Conservation (phyloP, 2,329 filamentous ascomycete species). For the Parastagonospora nodorum region DNA sequence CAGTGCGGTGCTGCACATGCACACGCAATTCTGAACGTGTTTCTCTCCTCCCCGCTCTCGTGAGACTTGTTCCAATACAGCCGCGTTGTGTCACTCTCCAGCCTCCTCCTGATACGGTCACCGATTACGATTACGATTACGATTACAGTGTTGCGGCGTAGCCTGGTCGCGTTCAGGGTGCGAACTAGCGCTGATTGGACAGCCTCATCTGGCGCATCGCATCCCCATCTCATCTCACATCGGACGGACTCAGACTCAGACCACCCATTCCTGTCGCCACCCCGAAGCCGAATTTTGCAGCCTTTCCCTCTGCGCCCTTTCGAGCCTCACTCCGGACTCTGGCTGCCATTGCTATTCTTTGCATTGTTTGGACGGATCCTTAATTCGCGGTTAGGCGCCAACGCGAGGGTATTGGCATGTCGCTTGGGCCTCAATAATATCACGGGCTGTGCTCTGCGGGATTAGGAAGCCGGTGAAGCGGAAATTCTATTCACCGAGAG, state of each 20-base stretch:
- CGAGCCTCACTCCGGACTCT: slow-evolving; percentile 17
- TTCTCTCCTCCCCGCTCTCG: slow-evolving; percentile 17
- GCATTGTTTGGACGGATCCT: slow-evolving; percentile 2
- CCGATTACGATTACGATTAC: slow-evolving; percentile 1
- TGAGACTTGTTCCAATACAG: slow-evolving; percentile 17
- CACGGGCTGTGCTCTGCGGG: slow-evolving; percentile 9
- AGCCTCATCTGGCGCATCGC: slow-evolving; percentile 9
- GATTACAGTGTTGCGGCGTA: slow-evolving; percentile 7
- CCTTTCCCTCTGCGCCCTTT: slow-evolving; percentile 21
- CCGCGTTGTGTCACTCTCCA: slow-evolving; percentile 15
- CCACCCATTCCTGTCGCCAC: slow-evolving; percentile 3
- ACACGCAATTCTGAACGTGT: slow-evolving; percentile 10
- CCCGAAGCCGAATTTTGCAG: slow-evolving; percentile 7
- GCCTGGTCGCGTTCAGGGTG: slow-evolving; percentile 4
- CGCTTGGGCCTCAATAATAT: slow-evolving; percentile 38
- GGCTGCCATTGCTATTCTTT: slow-evolving; percentile 12
- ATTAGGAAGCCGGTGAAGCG: slow-evolving; percentile 6
- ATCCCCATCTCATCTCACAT: slow-evolving; percentile 18
- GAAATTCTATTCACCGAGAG: not conserved
- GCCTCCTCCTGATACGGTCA: slow-evolving; percentile 13
- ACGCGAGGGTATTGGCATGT: slow-evolving; percentile 16
- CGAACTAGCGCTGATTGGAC: slow-evolving; percentile 19
- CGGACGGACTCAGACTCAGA: slow-evolving; percentile 19
- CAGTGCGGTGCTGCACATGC: slow-evolving; percentile 19
- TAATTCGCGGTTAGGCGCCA: slow-evolving; percentile 29